These are phyloP conservation scores for Lycium barbarum DNA, from an alignment of 257 asterid species.

Conservation along the genomic window DNA sequence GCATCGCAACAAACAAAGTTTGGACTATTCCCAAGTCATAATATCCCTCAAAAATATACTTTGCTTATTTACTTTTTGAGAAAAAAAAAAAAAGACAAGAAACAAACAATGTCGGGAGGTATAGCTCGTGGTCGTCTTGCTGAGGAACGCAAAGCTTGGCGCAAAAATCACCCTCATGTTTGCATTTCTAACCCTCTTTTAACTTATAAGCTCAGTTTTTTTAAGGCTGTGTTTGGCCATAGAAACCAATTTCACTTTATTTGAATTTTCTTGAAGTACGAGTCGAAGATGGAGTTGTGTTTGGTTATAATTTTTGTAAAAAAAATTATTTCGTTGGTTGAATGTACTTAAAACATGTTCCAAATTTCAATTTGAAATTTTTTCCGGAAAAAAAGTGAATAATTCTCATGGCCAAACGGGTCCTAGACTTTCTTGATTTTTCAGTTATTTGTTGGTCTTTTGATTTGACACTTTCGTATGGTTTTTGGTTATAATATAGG, in stretches of 20 bases:
- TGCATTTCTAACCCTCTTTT: slow-evolving; percentile 10
- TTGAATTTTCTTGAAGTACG: too few species aligned
- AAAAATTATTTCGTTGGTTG: too few species aligned
- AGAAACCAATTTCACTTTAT: too few species aligned
- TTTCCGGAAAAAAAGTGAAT: too few species aligned
- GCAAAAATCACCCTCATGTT: slow-evolving; percentile 65
- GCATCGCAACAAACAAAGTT: slow-evolving; percentile 9
- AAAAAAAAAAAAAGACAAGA: not conserved
- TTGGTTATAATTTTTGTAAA: too few species aligned
- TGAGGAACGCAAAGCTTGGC: slow-evolving; percentile 64
- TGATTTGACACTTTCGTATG: not conserved
- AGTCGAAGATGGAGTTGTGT: too few species aligned
- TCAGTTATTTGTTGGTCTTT: not conserved
- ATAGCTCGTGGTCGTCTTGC: slow-evolving; percentile 63
- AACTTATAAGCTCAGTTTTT: not conserved
- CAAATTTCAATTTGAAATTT: too few species aligned
- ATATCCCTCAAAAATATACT: not conserved
- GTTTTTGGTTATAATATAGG: slow-evolving; percentile 25
- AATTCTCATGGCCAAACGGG: too few species aligned
- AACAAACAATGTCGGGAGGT: slow-evolving; percentile 49
- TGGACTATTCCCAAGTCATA: not conserved
- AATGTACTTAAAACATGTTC: too few species aligned
- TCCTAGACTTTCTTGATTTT: not conserved
- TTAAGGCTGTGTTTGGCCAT: not conserved
- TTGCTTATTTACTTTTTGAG: not conserved